These are phyloP conservation scores for Priceomyces carsonii DNA, from an alignment of 805 yeast species.

Conservation along the genomic window DNA sequence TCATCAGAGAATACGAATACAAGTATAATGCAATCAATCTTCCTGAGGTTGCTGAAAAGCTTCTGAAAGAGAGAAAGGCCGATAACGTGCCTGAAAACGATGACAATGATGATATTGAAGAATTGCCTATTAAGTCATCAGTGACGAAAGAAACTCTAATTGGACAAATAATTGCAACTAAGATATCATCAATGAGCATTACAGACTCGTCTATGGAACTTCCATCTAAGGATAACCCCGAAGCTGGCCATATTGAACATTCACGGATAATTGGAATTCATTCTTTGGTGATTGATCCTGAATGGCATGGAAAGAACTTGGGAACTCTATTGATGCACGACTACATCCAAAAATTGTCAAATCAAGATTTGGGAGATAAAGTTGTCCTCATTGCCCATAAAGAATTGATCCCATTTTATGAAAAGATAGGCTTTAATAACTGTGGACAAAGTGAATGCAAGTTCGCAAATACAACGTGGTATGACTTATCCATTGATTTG, in stretches of 20 bases:
- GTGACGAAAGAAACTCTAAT: constrained; percentile 64
- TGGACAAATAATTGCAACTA: constrained; percentile 82
- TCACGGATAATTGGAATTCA: constrained; percentile 80
- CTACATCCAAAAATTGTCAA: constrained; percentile 84
- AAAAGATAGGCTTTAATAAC: constrained; percentile 75
- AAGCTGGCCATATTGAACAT: constrained; percentile 70
- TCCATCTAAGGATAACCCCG: constrained; percentile 41
- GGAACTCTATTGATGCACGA: constrained; percentile 85
- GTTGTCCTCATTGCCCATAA: constrained; percentile 75
- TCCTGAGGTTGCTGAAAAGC: constrained; percentile 39
- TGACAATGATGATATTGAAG: constrained; percentile 31
- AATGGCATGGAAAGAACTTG: constrained; percentile 76
- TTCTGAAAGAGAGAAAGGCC: constrained; percentile 27
- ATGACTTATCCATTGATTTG: constrained; percentile 52
- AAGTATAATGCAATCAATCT: constrained; percentile 43
- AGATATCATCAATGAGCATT: constrained; percentile 51
- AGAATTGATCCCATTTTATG: constrained; percentile 71
- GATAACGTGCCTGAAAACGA: constrained; percentile 27
- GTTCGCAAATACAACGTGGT: constrained; percentile 63
- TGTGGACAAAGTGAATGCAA: constrained; percentile 62
- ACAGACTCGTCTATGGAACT: constrained; percentile 61
- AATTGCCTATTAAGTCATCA: constrained; percentile 48
- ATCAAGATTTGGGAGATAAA: constrained; percentile 81
- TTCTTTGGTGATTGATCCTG: constrained; percentile 73
- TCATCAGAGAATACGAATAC: constrained; percentile 64